Percentiles rank a stretch among this genome's conserved stretches.
Evolutionary conservation across 345 rosid genomes (phyloP).

Genomic region (Kernera saxatilis): DNA sequence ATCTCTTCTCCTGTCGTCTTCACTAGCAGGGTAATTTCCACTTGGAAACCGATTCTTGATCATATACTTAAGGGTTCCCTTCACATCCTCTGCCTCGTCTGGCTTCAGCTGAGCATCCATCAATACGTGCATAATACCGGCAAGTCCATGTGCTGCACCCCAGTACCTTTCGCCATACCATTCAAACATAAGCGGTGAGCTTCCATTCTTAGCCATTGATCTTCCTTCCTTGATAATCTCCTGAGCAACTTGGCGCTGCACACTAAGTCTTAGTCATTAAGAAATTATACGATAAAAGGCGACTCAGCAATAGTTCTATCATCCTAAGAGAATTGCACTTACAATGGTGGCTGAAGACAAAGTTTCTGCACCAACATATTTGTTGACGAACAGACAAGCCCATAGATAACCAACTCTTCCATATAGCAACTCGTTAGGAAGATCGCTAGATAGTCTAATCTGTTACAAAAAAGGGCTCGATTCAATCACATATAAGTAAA

Average conservation of each 20-base stretch:
- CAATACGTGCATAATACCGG: slow-evolving; percentile 61
- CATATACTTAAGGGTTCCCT: slow-evolving; percentile 50
- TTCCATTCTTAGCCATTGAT: slow-evolving; percentile 32
- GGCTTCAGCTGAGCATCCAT: slow-evolving; percentile 58
- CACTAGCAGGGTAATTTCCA: slow-evolving; percentile 59
- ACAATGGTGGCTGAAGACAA: slow-evolving; percentile 39
- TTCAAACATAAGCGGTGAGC: slow-evolving; percentile 59
- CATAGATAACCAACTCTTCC: slow-evolving; percentile 63
- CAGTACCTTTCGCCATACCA: slow-evolving; percentile 66
- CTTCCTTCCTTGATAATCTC: slow-evolving; percentile 51
- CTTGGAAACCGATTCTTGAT: slow-evolving; percentile 46
- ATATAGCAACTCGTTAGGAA: slow-evolving; percentile 54
- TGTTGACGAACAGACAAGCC: slow-evolving; percentile 57
- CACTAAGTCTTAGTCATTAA: slow-evolving; percentile 8
- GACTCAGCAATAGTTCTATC: background rate
- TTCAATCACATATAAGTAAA: background rate
- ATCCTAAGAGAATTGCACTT: slow-evolving; percentile 18
- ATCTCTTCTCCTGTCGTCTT: slow-evolving; percentile 39
- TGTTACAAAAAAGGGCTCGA: slow-evolving; percentile 13
- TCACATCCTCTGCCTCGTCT: slow-evolving; percentile 57
- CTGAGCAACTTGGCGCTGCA: slow-evolving; percentile 43
- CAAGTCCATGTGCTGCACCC: slow-evolving; percentile 82
- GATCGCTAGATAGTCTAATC: slow-evolving; percentile 45
- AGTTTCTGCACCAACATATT: slow-evolving; percentile 44
- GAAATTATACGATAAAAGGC: background rate